Base-by-base conservation (phyloP, 495 filamentous ascomycete genomes). In the Talaromyces trachyspermus region DNA sequence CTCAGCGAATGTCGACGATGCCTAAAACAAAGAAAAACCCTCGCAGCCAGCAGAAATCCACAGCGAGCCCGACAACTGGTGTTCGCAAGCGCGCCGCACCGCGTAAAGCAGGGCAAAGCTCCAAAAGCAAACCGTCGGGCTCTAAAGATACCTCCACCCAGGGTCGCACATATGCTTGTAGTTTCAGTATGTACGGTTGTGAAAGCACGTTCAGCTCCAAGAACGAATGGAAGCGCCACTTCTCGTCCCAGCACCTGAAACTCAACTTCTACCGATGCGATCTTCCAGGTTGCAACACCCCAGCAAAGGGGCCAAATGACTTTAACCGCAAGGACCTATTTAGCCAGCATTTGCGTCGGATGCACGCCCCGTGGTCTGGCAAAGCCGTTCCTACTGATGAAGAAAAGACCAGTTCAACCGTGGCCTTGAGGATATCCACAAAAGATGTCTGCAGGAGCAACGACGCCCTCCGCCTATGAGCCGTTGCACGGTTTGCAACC, bases 171-270 rank as follows among this genome's bases (percentile, higher is more conserved):
- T 95, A 90, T 61, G 66, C 73, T 39, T 97, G 91, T 68, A 83
- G 84, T 49, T 91, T 95, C 65, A 63, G 78, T 10, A 81, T 79
- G 45, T 94, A 91, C 49, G 86, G 83, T n/a, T 98, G 92, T 60
- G 61, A 61, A 5, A 88, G 85, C 54, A 89, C 80, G 0, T 96
- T 98, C 57, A 82, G 81, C 8, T 89, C 86, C 27, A 95, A 95
- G 62, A 95, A 95, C 56, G 92, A 98, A 61, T 97, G 91, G 91
- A 94, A 96, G 62, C 82, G 91, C 0, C 91, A 97, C 61, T 81
- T 94, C 54, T 67, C 66, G 24, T 84, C 85, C 2, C 85, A 95
- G 59, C 91, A 97, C 59, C 70, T 95, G 26, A 77, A 82, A 42
- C 73, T 89, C 8, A 70, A 80, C 37, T 87, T 85, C 68, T 97